A percentile compares a stretch with the other conserved stretches of the same genome.
Conservation (phyloP, 1,284 basidiomycete genomes). For the Cystobasidium pallidum region DNA sequence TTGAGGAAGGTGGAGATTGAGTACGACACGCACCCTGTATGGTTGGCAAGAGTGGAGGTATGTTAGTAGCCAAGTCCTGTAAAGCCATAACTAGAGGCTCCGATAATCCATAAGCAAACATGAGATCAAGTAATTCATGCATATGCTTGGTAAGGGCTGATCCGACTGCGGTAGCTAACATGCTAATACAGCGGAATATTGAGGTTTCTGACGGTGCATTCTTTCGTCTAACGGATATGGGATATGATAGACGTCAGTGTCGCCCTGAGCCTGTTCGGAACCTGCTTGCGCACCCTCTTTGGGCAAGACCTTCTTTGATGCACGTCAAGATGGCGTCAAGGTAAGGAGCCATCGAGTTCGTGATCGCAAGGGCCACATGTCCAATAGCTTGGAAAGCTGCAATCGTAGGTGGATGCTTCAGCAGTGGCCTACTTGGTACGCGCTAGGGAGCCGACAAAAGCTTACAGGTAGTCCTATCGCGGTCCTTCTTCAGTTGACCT, state of each 20-base stretch:
- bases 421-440: not conserved
- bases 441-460: not conserved
- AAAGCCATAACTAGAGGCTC: conserved; percentile 86
- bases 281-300: conserved; percentile 72
- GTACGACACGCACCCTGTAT: conserved; percentile 78
- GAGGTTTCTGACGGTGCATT: conserved; percentile 91
- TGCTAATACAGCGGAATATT: conserved; percentile 96
- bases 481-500: conserved; percentile 83
- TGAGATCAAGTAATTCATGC: conserved; percentile 94
- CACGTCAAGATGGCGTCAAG: conserved; percentile 88
- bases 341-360: conserved; percentile 93
- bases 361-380: conserved; percentile 87
- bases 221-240: conserved; percentile 77
- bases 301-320: conserved; percentile 84
- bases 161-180: conserved; percentile 93
- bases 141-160: conserved; percentile 93
- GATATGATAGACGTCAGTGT: no score
- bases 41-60: conserved; percentile 85
- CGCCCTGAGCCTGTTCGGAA: no score
- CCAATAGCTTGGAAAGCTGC: conserved; percentile 94
- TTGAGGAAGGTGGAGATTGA: no score
- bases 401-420: conserved; percentile 43
- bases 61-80: conserved; percentile 80
- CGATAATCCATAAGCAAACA: conserved; percentile 93
- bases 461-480: conserved; percentile 83